phyloP scores from a whole-genome alignment of 306 rosid genomes.

The Lupinus albus region DNA sequence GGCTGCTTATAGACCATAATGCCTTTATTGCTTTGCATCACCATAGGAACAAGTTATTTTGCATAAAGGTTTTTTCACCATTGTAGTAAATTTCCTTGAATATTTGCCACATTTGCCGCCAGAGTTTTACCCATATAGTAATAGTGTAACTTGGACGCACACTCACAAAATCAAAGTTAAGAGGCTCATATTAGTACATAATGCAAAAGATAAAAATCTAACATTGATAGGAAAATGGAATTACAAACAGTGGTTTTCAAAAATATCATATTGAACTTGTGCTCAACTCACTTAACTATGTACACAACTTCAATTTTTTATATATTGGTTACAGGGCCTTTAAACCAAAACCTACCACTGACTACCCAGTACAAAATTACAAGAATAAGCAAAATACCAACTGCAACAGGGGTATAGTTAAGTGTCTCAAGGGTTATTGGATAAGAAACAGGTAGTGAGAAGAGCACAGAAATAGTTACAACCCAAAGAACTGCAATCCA shows the following conservation, averaged over 20 bases:
- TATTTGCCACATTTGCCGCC: neutral
- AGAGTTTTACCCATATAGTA: neutral
- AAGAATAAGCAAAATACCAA: conserved; percentile 72
- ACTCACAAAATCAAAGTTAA: no score
- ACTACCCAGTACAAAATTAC: conserved; percentile 68
- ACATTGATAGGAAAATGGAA: no score
- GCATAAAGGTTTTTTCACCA: conserved; percentile 6
- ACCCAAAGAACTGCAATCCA: conserved; percentile 95
- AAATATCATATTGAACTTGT: neutral
- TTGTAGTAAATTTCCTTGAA: conserved; percentile 12
- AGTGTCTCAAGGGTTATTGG: conserved; percentile 73
- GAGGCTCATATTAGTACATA: no score
- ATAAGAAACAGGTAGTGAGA: conserved; percentile 84
- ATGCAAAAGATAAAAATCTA: no score
- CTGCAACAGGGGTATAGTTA: conserved; percentile 93
- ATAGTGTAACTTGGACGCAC: neutral
- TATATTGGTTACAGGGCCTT: conserved; percentile 78
- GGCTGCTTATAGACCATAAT: conserved; percentile 32
- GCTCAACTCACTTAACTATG: neutral
- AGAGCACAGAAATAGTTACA: conserved; percentile 68
- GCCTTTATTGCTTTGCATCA: neutral
- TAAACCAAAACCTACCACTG: conserved; percentile 77
- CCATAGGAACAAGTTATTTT: neutral
- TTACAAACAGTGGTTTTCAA: neutral
- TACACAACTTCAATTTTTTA: conserved; percentile 42